Conservation (phyloP, 495 filamentous ascomycete genomes). For the Melanomma pulvis-pyrius region DNA sequence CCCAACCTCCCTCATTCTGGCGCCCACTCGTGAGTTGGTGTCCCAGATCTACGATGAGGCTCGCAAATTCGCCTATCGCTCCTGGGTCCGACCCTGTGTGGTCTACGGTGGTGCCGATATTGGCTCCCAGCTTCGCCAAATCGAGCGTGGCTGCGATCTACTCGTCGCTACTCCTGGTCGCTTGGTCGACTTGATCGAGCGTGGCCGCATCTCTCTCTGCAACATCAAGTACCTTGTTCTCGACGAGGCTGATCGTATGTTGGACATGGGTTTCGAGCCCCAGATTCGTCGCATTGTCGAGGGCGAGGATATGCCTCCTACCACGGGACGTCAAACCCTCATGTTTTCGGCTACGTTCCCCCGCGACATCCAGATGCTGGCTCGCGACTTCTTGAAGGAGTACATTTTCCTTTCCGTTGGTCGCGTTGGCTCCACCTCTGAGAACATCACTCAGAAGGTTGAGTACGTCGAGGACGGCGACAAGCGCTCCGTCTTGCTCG, state of each 20-base stretch:
- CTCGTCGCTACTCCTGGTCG: conserved; percentile 96
- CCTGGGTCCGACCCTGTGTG: conserved; percentile 97
- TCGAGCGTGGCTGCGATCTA: conserved; percentile 96
- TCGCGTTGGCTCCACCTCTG: conserved; percentile 98
- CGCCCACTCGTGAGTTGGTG: conserved; percentile 95
- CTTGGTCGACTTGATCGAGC: conserved; percentile 96
- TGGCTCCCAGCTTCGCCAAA: conserved; percentile 91
- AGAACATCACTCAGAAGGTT: conserved; percentile 99
- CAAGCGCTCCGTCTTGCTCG: conserved; percentile 95
- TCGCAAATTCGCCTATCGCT: conserved; percentile 97
- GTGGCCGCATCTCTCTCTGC: conserved; percentile 91
- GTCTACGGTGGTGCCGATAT: conserved; percentile 99
- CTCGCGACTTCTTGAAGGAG: conserved; percentile 95
- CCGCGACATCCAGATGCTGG: conserved; percentile 97
- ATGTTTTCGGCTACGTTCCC: conserved; percentile 99
- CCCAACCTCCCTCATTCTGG: conserved; percentile 91
- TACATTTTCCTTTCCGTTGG: conserved; percentile 98
- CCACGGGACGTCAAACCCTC: conserved; percentile 87
- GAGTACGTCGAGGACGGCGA: conserved; percentile 97
- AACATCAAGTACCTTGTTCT: conserved; percentile 99
- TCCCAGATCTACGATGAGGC: conserved; percentile 98
- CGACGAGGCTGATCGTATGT: conserved; percentile 98
- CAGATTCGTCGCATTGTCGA: conserved; percentile 98
- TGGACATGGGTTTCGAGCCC: conserved; percentile 99
- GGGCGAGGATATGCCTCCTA: conserved; percentile 93